Conservation (phyloP, 257 asterid genomes). For the Thymus mandschuricus region DNA sequence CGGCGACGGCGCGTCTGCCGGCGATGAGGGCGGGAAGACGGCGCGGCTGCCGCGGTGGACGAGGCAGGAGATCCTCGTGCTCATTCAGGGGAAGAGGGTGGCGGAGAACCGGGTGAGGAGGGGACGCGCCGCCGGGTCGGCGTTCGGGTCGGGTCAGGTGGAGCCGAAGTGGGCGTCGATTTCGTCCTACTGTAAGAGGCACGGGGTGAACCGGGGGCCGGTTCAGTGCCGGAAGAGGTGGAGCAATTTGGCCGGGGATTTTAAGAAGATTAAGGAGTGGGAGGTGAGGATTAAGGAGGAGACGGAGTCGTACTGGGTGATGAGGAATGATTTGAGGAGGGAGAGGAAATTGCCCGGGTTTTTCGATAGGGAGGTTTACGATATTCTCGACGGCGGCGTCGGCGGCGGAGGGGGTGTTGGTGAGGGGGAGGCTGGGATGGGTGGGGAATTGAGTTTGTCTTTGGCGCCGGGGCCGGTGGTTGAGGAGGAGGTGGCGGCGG, state of each 20-base stretch:
- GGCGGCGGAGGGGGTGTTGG: constrained; percentile 33
- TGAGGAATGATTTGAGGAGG: constrained; percentile 92
- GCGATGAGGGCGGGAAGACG: constrained; percentile 55
- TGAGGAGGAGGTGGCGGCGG: constrained; percentile 22
- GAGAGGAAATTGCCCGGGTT: constrained; percentile 87
- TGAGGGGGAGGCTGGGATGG: constrained; percentile 36
- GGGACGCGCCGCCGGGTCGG: constrained; percentile 62
- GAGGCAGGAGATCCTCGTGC: constrained; percentile 81
- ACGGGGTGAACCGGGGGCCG: constrained; percentile 91
- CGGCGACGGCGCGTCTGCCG: constrained; percentile 39
- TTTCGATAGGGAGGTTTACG: constrained; percentile 88
- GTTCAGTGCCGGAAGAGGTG: constrained; percentile 97
- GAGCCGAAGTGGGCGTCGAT: constrained; percentile 97
- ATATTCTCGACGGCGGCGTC: constrained; percentile 69
- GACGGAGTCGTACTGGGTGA: constrained; percentile 86
- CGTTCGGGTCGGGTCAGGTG: constrained; percentile 67
- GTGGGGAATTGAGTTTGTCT: constrained; percentile 52
- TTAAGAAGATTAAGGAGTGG: constrained; percentile 92
- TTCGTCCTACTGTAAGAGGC: constrained; percentile 81
- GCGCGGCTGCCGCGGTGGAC: constrained; percentile 95
- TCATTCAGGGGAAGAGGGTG: constrained; percentile 81
- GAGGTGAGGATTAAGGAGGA: constrained; percentile 60
- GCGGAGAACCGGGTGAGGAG: constrained; percentile 70
- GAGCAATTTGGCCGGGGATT: constrained; percentile 93
- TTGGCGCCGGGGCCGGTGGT: constrained; percentile 44